These are phyloP conservation scores for Mortierella alpina DNA, from an alignment of 192 early-diverging fungal species.

Conservation along the genomic window DNA sequence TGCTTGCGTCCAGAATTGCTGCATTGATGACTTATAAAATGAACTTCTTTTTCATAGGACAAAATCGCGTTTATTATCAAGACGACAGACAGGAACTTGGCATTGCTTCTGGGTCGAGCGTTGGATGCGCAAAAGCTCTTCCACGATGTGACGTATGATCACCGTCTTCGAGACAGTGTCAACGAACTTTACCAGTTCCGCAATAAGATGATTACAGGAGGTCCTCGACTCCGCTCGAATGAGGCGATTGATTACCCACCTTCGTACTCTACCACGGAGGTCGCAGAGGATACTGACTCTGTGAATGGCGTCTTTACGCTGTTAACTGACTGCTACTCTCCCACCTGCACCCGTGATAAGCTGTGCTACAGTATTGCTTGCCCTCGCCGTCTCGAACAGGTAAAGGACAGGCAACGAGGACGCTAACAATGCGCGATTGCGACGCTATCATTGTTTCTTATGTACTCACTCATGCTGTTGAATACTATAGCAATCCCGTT, in stretches of 20 bases:
- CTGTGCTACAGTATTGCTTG: conserved; percentile 93
- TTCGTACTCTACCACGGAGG: conserved; percentile 14
- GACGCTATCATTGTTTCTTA: neutral
- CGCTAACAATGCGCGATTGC: neutral
- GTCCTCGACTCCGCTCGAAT: conserved; percentile 39
- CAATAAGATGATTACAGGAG: conserved; percentile 53
- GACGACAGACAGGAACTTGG: conserved; percentile 88
- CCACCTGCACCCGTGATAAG: conserved; percentile 83
- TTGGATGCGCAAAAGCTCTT: conserved; percentile 92
- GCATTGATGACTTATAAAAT: conserved; percentile 1
- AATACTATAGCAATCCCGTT: conserved; percentile 38
- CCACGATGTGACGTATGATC: conserved; percentile 90
- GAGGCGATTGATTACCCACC: conserved; percentile 34
- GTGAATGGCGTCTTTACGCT: conserved; percentile 92
- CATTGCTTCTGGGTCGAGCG: conserved; percentile 87
- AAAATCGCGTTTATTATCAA: conserved; percentile 82
- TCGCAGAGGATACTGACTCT: conserved; percentile 52
- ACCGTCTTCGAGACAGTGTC: conserved; percentile 86
- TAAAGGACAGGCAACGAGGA: conserved; percentile 6
- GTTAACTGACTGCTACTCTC: conserved; percentile 93
- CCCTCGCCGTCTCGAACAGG: conserved; percentile 82
- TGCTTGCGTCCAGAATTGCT: too few species aligned
- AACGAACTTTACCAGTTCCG: conserved; percentile 88
- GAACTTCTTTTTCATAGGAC: conserved; percentile 63
- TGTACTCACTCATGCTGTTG: neutral